Evolutionary conservation across 768 basidiomycete genomes (phyloP).

Genomic region (Pleurotus cornucopiae): DNA sequence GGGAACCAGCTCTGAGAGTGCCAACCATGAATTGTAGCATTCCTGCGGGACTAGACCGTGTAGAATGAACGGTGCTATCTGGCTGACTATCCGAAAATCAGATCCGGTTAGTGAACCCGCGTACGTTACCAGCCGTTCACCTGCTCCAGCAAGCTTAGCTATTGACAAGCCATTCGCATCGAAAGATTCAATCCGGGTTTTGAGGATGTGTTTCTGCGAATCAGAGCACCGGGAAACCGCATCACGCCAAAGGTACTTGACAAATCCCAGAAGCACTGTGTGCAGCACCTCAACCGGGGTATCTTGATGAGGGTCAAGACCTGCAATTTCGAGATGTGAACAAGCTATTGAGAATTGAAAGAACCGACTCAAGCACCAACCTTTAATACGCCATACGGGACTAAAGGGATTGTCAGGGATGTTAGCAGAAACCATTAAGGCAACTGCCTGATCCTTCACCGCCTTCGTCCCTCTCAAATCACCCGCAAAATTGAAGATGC

Average conservation of each 20-base stretch:
- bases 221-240: slow-evolving; percentile 20
- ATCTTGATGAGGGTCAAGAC: slow-evolving; percentile 28
- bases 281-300: slow-evolving; percentile 35
- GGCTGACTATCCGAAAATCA: slow-evolving; percentile 27
- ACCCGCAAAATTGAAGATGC: too few relatives aligned
- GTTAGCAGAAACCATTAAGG: too few relatives aligned
- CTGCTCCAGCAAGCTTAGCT: slow-evolving; percentile 20
- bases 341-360: too few relatives aligned
- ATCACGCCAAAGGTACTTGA: slow-evolving; percentile 48
- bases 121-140: slow-evolving; percentile 31
- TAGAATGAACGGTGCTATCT: slow-evolving; percentile 32
- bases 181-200: slow-evolving; percentile 20
- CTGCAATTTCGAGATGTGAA: too few relatives aligned
- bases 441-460: too few relatives aligned
- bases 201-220: slow-evolving; percentile 19
- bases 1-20: too few relatives aligned
- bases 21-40: slow-evolving; percentile 14
- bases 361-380: too few relatives aligned
- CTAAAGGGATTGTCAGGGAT: slow-evolving; percentile 21
- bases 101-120: slow-evolving; percentile 31
- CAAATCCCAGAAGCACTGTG: slow-evolving; percentile 27
- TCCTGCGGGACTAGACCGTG: slow-evolving; percentile 27
- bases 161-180: slow-evolving; percentile 27
- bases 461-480: too few relatives aligned
- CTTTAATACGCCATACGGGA: slow-evolving; percentile 26